Evolutionary conservation across 768 basidiomycete genomes (phyloP).

Genomic region (Pleurotus citrinopileatus): DNA sequence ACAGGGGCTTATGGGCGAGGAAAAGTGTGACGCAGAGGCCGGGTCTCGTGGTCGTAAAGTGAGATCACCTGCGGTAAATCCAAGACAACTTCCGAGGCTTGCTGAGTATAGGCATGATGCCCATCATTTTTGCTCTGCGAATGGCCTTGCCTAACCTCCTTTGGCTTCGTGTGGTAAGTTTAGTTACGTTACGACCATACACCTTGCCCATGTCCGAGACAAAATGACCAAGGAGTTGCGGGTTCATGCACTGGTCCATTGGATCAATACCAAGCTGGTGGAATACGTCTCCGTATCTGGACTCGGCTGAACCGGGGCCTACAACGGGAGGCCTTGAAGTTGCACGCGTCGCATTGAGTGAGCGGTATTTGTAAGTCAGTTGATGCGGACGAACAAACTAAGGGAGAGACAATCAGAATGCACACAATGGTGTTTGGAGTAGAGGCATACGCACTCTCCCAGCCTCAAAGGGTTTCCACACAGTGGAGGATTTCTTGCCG

Average conservation of each 20-base stretch:
- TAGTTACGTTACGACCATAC: slow-evolving; percentile 60
- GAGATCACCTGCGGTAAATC: slow-evolving; percentile 10
- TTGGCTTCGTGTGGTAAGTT: slow-evolving; percentile 77
- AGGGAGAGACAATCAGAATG: slow-evolving; percentile 1
- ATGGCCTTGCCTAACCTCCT: slow-evolving; percentile 81
- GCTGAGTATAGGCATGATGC: slow-evolving; percentile 64
- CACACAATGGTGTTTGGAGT: background rate
- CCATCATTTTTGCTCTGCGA: slow-evolving; percentile 89
- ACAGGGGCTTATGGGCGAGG: background rate
- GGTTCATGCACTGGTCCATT: slow-evolving; percentile 62
- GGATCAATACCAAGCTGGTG: slow-evolving; percentile 73
- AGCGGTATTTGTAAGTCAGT: slow-evolving; percentile 37
- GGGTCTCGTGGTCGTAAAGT: background rate
- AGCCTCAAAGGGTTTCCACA: slow-evolving; percentile 13
- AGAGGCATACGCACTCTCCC: slow-evolving; percentile 3
- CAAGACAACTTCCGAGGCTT: slow-evolving; percentile 17
- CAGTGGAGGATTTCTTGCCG: background rate
- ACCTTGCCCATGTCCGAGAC: slow-evolving; percentile 83
- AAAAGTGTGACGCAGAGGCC: background rate
- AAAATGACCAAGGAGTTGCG: slow-evolving; percentile 52
- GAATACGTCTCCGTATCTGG: slow-evolving; percentile 65
- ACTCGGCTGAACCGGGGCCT: slow-evolving; percentile 53
- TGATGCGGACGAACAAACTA: slow-evolving; percentile 49
- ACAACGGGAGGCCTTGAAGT: slow-evolving; percentile 35
- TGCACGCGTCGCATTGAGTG: slow-evolving; percentile 17